Percentiles rank a stretch among this genome's conserved stretches.
Evolutionary conservation across 495 filamentous ascomycete species (phyloP).

Genomic region (Xylaria bambusicola): DNA sequence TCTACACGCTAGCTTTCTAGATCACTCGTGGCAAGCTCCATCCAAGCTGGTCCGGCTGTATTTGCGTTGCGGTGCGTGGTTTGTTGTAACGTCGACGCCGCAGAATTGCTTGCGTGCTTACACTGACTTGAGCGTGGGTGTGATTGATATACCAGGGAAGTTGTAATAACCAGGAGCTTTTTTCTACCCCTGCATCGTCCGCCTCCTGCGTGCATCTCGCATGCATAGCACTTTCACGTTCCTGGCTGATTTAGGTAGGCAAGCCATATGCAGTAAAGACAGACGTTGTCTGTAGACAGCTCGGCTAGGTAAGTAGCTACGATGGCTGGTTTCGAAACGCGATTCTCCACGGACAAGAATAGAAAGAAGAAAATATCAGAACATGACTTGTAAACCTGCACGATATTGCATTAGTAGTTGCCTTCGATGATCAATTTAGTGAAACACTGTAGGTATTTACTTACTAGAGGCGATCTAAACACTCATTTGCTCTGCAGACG

Average conservation of each 20-base stretch:
- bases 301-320: too few relatives aligned
- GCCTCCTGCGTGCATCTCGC: constrained; percentile 9
- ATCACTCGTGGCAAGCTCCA: constrained; percentile 1
- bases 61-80: too few relatives aligned
- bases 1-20: constrained; percentile 1
- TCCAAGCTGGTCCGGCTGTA: not conserved
- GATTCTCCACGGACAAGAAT: constrained; percentile 1
- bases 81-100: constrained; percentile 4
- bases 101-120: not conserved
- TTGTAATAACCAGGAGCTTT: not conserved
- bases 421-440: too few relatives aligned
- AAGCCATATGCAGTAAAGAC: not conserved
- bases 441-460: too few relatives aligned
- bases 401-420: too few relatives aligned
- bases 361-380: not conserved
- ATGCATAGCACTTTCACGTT: not conserved
- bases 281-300: too few relatives aligned
- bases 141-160: not conserved
- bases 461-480: too few relatives aligned
- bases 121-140: too few relatives aligned
- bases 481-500: too few relatives aligned
- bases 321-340: not conserved
- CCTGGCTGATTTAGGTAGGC: not conserved
- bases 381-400: too few relatives aligned
- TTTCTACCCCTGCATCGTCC: constrained; percentile 9